Conservation (phyloP, 805 yeast genomes). For the Babjeviella inositovora region DNA sequence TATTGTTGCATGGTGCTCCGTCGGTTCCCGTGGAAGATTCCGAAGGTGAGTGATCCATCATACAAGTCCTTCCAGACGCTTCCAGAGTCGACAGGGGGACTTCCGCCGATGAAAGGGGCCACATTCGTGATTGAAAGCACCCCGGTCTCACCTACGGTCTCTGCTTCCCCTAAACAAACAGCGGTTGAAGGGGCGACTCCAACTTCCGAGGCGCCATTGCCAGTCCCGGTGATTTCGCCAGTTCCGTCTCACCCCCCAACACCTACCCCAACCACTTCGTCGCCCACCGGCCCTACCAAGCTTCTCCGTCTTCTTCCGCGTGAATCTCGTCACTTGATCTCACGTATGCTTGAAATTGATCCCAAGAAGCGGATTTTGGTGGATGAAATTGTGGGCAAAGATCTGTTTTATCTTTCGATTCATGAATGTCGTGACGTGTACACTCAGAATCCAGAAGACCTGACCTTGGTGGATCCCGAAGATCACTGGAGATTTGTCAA, state of each 20-base stretch:
- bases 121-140: conserved; percentile 3
- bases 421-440: too few relatives aligned
- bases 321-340: conserved; percentile 43
- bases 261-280: too few relatives aligned
- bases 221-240: conserved; percentile 1
- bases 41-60: conserved; percentile 62
- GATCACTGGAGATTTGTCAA: conserved; percentile 4
- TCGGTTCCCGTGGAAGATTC: conserved; percentile 92
- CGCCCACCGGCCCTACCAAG: conserved; percentile 58
- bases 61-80: conserved; percentile 57
- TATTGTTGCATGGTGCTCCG: conserved; percentile 80
- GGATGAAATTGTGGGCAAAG: conserved; percentile 34
- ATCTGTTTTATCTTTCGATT: too few relatives aligned
- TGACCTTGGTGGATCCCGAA: too few relatives aligned
- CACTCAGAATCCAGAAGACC: too few relatives aligned
- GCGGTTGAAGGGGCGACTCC: conserved; percentile 1
- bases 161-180: conserved; percentile 1
- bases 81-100: conserved; percentile 8
- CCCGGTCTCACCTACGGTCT: conserved; percentile 1
- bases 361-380: conserved; percentile 43
- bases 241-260: conserved; percentile 1
- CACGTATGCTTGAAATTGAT: conserved; percentile 47
- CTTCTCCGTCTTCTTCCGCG: conserved; percentile 57
- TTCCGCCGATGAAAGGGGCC: conserved; percentile 1
- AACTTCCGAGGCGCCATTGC: background rate